These are phyloP conservation scores for Candida wancherniae DNA, from an alignment of 805 yeast genomes.

Conservation along the genomic window DNA sequence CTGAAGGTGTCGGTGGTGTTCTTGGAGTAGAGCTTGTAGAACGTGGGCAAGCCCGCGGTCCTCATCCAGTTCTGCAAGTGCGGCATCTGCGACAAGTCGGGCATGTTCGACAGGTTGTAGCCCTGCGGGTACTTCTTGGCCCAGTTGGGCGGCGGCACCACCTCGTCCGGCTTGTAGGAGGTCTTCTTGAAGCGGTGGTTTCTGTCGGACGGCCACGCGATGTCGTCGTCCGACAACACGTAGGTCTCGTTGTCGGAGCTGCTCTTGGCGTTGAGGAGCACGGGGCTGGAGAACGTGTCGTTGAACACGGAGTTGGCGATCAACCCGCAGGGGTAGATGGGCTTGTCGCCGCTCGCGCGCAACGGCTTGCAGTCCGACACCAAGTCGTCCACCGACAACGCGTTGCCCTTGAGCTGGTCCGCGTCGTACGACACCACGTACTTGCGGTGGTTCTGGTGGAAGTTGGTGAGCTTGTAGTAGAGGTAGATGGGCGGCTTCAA, in stretches of 20 bases:
- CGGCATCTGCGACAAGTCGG: constrained; percentile 73
- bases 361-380: constrained; percentile 36
- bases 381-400: constrained; percentile 50
- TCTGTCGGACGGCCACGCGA: constrained; percentile 83
- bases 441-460: constrained; percentile 91
- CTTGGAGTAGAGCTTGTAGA: constrained; percentile 75
- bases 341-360: constrained; percentile 35
- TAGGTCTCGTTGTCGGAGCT: constrained; percentile 41
- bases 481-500: constrained; percentile 67
- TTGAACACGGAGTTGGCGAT: constrained; percentile 91
- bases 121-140: constrained; percentile 73
- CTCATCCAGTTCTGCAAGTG: constrained; percentile 97
- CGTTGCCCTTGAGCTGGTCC: constrained; percentile 74
- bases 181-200: constrained; percentile 66
- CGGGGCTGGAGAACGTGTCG: constrained; percentile 67
- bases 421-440: constrained; percentile 83
- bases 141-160: constrained; percentile 97
- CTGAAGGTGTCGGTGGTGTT: constrained; percentile 54
- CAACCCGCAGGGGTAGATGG: constrained; percentile 86
- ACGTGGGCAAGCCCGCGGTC: constrained; percentile 88
- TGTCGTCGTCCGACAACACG: constrained; percentile 49
- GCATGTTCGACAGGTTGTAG: constrained; percentile 76
- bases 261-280: constrained; percentile 39
- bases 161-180: constrained; percentile 56
- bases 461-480: constrained; percentile 84